phyloP scores from a whole-genome alignment of 108 stramenopile species.

The Nitzschia putrida region DNA sequence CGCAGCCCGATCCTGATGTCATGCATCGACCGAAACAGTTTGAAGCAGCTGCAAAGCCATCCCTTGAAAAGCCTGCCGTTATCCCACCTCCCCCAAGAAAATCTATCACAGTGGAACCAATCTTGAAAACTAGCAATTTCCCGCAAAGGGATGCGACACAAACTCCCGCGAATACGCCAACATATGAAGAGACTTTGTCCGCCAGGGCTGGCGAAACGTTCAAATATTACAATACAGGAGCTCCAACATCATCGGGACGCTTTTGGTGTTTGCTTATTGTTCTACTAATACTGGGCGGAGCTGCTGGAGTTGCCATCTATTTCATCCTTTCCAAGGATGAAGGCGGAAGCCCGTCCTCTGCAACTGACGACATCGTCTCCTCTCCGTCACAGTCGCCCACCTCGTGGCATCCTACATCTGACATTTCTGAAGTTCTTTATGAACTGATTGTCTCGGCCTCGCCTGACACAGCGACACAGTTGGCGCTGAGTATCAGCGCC shows the following conservation, averaged over 20 bases:
- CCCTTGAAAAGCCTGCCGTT: too few species aligned
- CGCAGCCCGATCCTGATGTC: background rate
- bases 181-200: background rate
- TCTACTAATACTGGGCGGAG: background rate
- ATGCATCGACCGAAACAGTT: background rate
- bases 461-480: background rate
- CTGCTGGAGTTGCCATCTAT: background rate
- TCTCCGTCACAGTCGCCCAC: background rate
- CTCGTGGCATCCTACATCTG: background rate
- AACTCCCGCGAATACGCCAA: background rate
- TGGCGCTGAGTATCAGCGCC: background rate
- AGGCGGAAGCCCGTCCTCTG: background rate
- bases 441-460: conserved; percentile 9
- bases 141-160: background rate
- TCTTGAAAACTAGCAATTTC: too few species aligned
- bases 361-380: background rate
- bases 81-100: too few species aligned
- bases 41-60: too few species aligned
- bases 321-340: background rate
- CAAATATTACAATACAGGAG: background rate
- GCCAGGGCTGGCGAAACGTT: background rate
- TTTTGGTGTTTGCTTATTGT: background rate
- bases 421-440: conserved; percentile 2
- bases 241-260: background rate
- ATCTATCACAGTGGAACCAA: too few species aligned